These are phyloP conservation scores for Neopestalotiopsis sp. DNA, from an alignment of 2,329 filamentous ascomycete species.

Conservation along the genomic window DNA sequence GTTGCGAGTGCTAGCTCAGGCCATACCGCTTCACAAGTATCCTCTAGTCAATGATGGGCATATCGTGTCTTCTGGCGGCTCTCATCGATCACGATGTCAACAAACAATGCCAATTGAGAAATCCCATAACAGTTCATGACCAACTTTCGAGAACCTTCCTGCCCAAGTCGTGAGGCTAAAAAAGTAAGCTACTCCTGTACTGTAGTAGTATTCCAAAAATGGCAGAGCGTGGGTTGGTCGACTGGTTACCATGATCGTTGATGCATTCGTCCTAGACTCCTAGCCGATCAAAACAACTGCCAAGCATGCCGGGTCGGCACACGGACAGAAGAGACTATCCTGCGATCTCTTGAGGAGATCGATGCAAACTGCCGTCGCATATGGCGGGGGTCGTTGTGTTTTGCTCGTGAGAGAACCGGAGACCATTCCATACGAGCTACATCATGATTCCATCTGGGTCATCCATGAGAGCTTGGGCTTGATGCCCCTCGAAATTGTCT, in stretches of 20 bases:
- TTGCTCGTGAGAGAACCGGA: neutral
- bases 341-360: neutral
- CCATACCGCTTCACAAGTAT: too few species aligned
- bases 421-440: neutral
- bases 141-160: neutral
- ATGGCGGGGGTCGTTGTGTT: neutral
- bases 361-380: neutral
- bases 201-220: neutral
- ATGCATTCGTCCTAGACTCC: neutral
- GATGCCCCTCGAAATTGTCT: neutral
- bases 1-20: too few species aligned
- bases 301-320: neutral
- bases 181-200: neutral
- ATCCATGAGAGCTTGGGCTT: neutral
- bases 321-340: neutral
- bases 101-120: too few species aligned
- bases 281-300: neutral
- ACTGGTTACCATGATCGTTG: neutral
- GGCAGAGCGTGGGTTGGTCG: neutral
- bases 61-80: too few species aligned
- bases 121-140: neutral
- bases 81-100: too few species aligned
- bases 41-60: too few species aligned
- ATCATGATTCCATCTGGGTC: neutral
- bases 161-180: neutral